Base-by-base conservation (phyloP, 2,329 filamentous ascomycete genomes). In the Sporothrix inflata region DNA sequence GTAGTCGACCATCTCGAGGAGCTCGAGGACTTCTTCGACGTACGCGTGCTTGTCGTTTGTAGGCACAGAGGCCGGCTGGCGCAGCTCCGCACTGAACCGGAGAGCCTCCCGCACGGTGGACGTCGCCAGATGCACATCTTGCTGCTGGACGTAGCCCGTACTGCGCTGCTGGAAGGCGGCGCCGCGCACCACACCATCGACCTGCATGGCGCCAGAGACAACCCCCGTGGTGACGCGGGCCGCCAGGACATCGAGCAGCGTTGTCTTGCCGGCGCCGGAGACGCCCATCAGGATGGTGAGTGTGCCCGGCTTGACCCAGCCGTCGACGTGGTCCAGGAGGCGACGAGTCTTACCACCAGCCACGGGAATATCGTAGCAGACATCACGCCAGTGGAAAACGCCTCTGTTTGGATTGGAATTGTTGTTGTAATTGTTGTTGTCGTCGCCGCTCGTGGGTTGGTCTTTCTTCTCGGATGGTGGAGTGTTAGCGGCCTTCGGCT, bases 301-400 rank as follows among this genome's bases (percentile, higher is more conserved):
- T 16, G 93, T 97, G 73, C 94, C 94, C 3, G 94, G 94, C 81
- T 97, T 96, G 73, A 98, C 94, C 92, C 93, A 97, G 45, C 94
- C 94, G 78, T 97, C 92, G 16, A 97, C 92, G 74, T 96, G 85
- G 77, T 97, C 91, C 73, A 98, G 84, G 77, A 98, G 92, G 57
- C 91, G 89, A 19, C 94, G 88, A 1, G 85, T 83, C 77, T 95
- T 89, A 14, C 85, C 85, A 84, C 85, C 85, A 84, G 97, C 97
- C 82, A 97, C 94, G 80, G 92, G 91, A 80, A 90, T 84, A 73
- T 90, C 86, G 77, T 88, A 97, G 82, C 91, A 94, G 1, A 97
- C 91, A 76, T 95, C 86, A 75, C 90, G 87, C 94, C 94, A 97
- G 78, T 94, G 92, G 85, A 97, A 97, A 74, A 94, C 89, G 27